Base-by-base conservation (phyloP, 2,329 filamentous ascomycete genomes). In the Epichloe sp. region DNA sequence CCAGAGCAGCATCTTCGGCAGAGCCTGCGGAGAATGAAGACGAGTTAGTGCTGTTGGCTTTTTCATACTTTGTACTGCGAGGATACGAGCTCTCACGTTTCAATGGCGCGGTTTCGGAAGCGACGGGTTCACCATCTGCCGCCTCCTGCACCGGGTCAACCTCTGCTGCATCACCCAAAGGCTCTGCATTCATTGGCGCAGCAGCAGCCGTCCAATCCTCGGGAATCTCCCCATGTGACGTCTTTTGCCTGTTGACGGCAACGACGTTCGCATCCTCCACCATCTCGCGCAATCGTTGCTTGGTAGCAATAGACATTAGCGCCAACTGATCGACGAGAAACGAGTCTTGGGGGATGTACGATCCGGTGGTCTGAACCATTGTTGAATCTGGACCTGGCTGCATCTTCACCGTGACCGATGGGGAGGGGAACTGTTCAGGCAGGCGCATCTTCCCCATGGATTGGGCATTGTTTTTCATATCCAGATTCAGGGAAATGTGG, bases 261-360 rank as follows among this genome's bases (percentile, higher is more conserved):
- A 95, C 69, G 10, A 76, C 76, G 50, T 82, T 79, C 11, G 88
- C 82, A 59, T 95, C 89, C 61, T 90, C 85, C 3, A 96, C 63
- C 34, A 96, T 68, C 12, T 82, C 79, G 49, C 86, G 77, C 38
- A 96, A 59, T 31, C 88, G 79, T 58, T 94, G 85, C 62, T 91
- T 88, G 10, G 88, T 83, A 17, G 87, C 86, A 52, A 96, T 77
- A 5, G 88, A 93, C 52, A 96, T 65, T 15, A 96, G 73, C 26
- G 87, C 85, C 44, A 96, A 70, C 57, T 96, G 86, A 54, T 95
- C 89, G 14, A 86, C 84, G 36, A 95, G 72, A 50, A 79, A 82
- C 2, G 86, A 80, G 43, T 89, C 85, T 37, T 85, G 81, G 0
- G 93, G 78, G 38, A 94, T 78, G 50, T 85, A 88, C 19, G 80